Percentiles rank a stretch among this genome's conserved stretches.
Conservation (phyloP, 192 early-diverging fungal genomes). For the Gigaspora rosea region DNA sequence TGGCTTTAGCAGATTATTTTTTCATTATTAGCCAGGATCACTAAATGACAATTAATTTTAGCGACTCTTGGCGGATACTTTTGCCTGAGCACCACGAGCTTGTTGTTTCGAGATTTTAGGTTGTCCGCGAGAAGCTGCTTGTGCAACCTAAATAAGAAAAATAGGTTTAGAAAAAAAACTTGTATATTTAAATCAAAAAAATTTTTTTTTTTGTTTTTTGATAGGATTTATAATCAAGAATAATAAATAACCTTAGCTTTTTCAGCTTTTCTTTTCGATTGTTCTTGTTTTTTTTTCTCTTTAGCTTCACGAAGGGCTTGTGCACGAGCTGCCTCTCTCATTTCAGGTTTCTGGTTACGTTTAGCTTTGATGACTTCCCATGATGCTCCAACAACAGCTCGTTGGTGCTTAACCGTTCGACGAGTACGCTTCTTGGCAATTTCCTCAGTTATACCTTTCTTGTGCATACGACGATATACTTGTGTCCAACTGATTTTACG, state of each 20-base stretch:
- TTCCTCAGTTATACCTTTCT: conserved; percentile 98
- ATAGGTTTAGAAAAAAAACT: background rate
- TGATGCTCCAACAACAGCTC: conserved; percentile 94
- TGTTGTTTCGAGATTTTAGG: conserved; percentile 81
- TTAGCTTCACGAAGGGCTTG: conserved; percentile 85
- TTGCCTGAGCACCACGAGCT: conserved; percentile 76
- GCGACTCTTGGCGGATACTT: conserved; percentile 80
- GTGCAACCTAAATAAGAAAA: conserved; percentile 41
- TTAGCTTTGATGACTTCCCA: conserved; percentile 96
- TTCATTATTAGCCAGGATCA: too few species aligned
- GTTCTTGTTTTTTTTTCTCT: conserved; percentile 89
- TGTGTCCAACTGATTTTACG: conserved; percentile 97
- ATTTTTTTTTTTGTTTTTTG: too few species aligned
- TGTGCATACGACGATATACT: conserved; percentile 97
- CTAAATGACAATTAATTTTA: conserved; percentile 47
- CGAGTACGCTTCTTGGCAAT: conserved; percentile 94
- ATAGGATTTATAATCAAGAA: background rate
- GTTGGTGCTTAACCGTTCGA: conserved; percentile 93
- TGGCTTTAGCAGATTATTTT: too few species aligned
- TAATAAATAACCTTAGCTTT: conserved; percentile 64
- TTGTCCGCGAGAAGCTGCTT: conserved; percentile 48
- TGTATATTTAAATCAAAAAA: background rate
- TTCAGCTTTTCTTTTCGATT: conserved; percentile 85
- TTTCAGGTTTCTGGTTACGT: conserved; percentile 95
- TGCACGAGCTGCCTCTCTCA: conserved; percentile 86